Evolutionary conservation across 2,329 filamentous ascomycete species (phyloP).

Genomic region (Talaromyces sp.): DNA sequence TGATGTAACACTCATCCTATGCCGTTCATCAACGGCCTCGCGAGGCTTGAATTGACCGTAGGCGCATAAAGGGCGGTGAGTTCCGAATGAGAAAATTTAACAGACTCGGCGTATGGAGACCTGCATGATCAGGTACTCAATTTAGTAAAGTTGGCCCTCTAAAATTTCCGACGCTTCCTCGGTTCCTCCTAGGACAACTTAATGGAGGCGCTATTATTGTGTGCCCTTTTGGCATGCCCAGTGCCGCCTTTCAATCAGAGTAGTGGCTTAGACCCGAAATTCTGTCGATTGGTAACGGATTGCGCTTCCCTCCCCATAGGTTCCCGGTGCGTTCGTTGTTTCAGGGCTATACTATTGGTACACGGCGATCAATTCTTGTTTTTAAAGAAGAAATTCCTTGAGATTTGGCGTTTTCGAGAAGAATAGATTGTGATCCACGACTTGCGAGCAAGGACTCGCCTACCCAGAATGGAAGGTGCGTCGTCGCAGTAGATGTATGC

Average conservation of each 20-base stretch:
- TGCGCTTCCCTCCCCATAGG: not conserved
- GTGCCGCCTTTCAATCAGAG: not conserved
- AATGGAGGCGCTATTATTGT: slow-evolving; percentile 13
- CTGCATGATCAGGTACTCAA: slow-evolving; percentile 17
- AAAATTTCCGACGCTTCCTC: slow-evolving; percentile 4
- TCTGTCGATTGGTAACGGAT: not conserved
- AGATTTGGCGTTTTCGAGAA: not conserved
- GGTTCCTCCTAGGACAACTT: slow-evolving; percentile 12
- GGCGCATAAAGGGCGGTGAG: slow-evolving; percentile 19
- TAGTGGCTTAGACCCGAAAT: slow-evolving; percentile 7
- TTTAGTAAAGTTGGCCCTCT: slow-evolving; percentile 14
- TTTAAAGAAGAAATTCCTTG: not conserved
- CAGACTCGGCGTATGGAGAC: slow-evolving; percentile 18
- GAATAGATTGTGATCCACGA: not conserved
- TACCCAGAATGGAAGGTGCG: not conserved
- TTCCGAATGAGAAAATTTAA: slow-evolving; percentile 3
- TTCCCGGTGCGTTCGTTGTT: not conserved
- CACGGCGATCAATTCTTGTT: not conserved
- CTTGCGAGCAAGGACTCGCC: not conserved
- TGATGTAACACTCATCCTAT: not conserved
- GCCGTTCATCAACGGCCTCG: not conserved
- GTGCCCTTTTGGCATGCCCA: slow-evolving; percentile 1
- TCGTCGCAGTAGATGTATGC: not conserved
- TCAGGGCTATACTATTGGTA: not conserved
- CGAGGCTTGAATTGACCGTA: slow-evolving; percentile 2